Evolutionary conservation across 129 eudicot species (phyloP), one percentile per base, ranked within the genome.

Genomic region (Arctium minus): DNA sequence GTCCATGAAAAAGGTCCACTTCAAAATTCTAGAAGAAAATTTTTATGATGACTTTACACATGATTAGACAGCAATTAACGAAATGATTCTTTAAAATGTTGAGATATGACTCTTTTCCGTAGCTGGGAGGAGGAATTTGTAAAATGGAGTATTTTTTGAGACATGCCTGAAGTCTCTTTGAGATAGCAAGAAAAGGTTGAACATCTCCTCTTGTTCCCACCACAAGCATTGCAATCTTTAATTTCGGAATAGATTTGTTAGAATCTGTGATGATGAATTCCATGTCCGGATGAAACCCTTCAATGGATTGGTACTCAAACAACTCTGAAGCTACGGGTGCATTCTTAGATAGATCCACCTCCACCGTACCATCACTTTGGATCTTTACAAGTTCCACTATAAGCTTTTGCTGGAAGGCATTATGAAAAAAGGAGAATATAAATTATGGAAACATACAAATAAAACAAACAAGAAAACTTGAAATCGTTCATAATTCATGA

Each of bases 201-300:
- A 96, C 99, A 80, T 96, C 99, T 88, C 99, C 99, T 87, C 99
- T 88, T 76, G 99, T 96, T 75, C 99, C 99, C 83, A 96, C 99
- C 65, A 96, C 96, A 82, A 96, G 96, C 56, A 96, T 71, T 40
- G 89, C 97, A 78, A 96, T 92, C 76, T 93, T 91, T 82, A 96
- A 38, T 78, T 85, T 96, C 9, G 98, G 97, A 86, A 96, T 83
- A 18, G 88, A 64, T 80, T 88, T 90, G 33, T 80, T 82, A 68
- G 83, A 76, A 86, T 91, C 91, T 5, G 88, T 86, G 68, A 80
- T 71, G 22, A 86, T 82, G 71, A 80, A 77, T 83, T 91, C 95
- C 88, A 76, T 81, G 75, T 71, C 76, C 64, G 90, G 80, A 18
- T 83, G 86, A 38, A 76, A 62, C 65, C 88, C 86, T 84, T 91